Conservation (phyloP, 805 yeast genomes). For the Kuraishia cidri region DNA sequence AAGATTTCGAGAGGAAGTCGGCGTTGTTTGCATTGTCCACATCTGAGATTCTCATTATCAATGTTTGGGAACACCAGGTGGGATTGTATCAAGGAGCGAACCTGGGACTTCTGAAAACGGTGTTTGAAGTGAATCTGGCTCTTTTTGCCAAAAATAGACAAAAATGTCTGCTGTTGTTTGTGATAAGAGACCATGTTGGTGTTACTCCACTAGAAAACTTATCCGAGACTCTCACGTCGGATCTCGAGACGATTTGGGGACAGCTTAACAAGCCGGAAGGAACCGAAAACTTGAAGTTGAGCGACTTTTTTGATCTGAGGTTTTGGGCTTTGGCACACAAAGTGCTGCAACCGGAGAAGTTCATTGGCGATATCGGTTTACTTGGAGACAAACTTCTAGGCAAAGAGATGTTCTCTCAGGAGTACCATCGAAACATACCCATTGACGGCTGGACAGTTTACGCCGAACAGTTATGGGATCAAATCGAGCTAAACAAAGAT, state of each 20-base stretch:
- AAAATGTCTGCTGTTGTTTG: slow-evolving; percentile 68
- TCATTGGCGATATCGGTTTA: slow-evolving; percentile 45
- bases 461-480: slow-evolving; percentile 88
- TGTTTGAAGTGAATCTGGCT: slow-evolving; percentile 88
- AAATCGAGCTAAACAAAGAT: slow-evolving; percentile 87
- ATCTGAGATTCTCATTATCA: slow-evolving; percentile 81
- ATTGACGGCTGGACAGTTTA: slow-evolving; percentile 95
- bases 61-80: slow-evolving; percentile 95
- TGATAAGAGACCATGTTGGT: slow-evolving; percentile 88
- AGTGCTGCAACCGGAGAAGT: slow-evolving; percentile 67
- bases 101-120: slow-evolving; percentile 91
- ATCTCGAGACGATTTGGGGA: slow-evolving; percentile 73
- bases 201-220: slow-evolving; percentile 73
- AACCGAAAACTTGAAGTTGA: slow-evolving; percentile 41
- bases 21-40: slow-evolving; percentile 93
- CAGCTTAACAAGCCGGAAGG: slow-evolving; percentile 66
- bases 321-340: slow-evolving; percentile 84
- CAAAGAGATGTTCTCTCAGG: slow-evolving; percentile 44
- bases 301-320: slow-evolving; percentile 78
- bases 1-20: slow-evolving; percentile 94
- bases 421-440: slow-evolving; percentile 81
- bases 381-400: slow-evolving; percentile 57
- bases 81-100: slow-evolving; percentile 97
- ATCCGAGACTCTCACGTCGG: slow-evolving; percentile 58
- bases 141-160: slow-evolving; percentile 59